Evolutionary conservation across 164 flowering plant genomes (phyloP).

Genomic region (Magnolia sinica): DNA sequence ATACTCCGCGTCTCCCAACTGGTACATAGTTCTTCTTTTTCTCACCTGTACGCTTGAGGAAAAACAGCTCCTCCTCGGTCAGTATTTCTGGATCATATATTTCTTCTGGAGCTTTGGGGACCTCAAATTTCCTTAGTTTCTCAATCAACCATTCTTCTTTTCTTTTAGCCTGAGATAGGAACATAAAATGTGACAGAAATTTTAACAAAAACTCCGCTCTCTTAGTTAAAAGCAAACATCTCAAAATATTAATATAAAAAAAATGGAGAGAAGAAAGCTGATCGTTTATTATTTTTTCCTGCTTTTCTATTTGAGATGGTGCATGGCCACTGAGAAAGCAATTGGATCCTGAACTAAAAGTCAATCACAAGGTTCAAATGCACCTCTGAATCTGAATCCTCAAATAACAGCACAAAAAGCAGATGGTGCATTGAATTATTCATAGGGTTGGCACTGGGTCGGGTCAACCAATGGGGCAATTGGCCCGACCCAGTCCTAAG

Average conservation of each 20-base stretch:
- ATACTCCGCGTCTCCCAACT: slow-evolving; percentile 88
- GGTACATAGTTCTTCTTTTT: slow-evolving; percentile 88
- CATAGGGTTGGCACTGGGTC: no score
- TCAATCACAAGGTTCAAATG: no score
- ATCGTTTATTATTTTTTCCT: not conserved
- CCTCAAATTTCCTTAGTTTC: slow-evolving; percentile 74
- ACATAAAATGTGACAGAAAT: not conserved
- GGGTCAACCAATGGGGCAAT: no score
- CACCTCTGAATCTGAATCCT: no score
- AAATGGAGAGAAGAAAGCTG: not conserved
- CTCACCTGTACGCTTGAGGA: slow-evolving; percentile 86
- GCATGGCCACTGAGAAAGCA: no score
- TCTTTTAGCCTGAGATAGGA: slow-evolving; percentile 59
- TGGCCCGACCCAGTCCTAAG: no score
- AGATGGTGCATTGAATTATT: no score
- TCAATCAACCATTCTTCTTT: slow-evolving; percentile 93
- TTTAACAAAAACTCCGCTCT: not conserved
- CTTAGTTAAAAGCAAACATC: not conserved
- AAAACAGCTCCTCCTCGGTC: slow-evolving; percentile 87
- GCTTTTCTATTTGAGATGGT: not conserved
- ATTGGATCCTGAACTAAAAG: no score
- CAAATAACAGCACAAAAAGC: no score
- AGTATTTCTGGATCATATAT: slow-evolving; percentile 79
- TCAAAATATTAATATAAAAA: not conserved
- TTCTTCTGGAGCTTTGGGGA: slow-evolving; percentile 59